Base-by-base conservation (phyloP, 371 early-diverging fungal genomes). In the Mucor lusitanicus region DNA sequence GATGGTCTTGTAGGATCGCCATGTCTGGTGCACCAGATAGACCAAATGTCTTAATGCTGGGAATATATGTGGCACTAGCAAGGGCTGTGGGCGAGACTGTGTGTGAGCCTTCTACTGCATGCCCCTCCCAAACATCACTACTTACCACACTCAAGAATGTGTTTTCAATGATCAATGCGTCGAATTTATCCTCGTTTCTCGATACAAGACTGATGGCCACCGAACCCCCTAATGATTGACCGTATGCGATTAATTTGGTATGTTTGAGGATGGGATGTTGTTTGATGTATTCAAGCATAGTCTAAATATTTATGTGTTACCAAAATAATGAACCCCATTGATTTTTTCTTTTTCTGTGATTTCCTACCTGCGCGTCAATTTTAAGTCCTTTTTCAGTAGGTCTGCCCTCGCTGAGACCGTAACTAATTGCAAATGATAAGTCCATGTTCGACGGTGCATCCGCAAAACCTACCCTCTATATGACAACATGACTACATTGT, bases 191-290 rank as follows among this genome's bases (percentile, higher is more conserved):
- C 67, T 91, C 87, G 71, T 94, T 91, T 59, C 88, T 77, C 21
- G 91, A 84, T 11, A 89, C 92, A 25, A 92, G 73, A 75, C 95
- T 86, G 64, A 97, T 92, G 5, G 98, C 95, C 12, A 96, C 97
- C 19, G 98, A 97, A 5, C 98, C 98, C 44, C 98, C 98, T 60
- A 98, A 87, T 32, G 95, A 94, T 79, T 98, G 98, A 0, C 98
- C 98, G 76, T 90, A 97, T 0, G 94, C 88, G 33, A 97, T 80
- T 46, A 98, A 74, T 68, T 88, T 89, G 2, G 93, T 89, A 64
- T 92, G 80, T 59, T 82, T 83, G 3, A 94, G 77, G 23, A 90
- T 73, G 9, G 90, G 88, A 69, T 97, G 93, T 17, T 81, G 72
- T 58, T 74, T 77, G 59, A 98, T 83, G 74, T 88, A 96, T 69